phyloP scores from a whole-genome alignment of 352 stramenopile species.

The Plasmopara muralis region DNA sequence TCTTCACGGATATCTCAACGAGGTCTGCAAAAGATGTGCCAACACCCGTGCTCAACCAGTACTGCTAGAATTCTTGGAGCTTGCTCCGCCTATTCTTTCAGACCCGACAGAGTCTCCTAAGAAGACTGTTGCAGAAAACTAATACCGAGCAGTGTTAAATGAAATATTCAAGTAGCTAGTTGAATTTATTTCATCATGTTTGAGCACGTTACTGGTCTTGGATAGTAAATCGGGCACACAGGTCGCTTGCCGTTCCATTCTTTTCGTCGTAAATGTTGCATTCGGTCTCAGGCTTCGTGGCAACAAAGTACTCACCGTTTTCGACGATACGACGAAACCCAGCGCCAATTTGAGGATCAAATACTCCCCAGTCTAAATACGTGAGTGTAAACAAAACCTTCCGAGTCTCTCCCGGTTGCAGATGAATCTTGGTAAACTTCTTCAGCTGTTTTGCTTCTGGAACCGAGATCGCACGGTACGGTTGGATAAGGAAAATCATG shows the following conservation, averaged over 20 bases:
- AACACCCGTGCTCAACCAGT: conserved; percentile 60
- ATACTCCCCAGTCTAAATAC: conserved; percentile 49
- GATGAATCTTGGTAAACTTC: conserved; percentile 68
- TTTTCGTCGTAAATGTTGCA: conserved; percentile 52
- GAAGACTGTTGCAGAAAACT: conserved; percentile 7
- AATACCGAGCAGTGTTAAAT: conserved; percentile 4
- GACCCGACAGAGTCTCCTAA: conserved; percentile 7
- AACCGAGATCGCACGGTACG: conserved; percentile 48
- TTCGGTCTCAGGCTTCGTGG: conserved; percentile 59
- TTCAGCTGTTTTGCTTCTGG: conserved; percentile 77
- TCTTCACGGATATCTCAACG: conserved; percentile 63
- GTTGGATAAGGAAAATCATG: conserved; percentile 74
- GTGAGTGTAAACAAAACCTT: conserved; percentile 39
- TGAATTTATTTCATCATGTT: too few species aligned
- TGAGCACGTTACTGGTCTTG: conserved; percentile 15
- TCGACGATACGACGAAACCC: conserved; percentile 54
- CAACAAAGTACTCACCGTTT: conserved; percentile 55
- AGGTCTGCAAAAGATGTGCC: conserved; percentile 66
- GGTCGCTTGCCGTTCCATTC: conserved; percentile 17
- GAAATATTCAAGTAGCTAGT: conserved; percentile 4
- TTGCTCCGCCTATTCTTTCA: conserved; percentile 18
- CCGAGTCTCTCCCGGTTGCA: conserved; percentile 37
- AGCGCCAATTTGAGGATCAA: conserved; percentile 45
- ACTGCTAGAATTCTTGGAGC: conserved; percentile 60
- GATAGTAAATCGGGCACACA: conserved; percentile 48